Conservation (phyloP, 768 basidiomycete species). For the Trametes cubensis region DNA sequence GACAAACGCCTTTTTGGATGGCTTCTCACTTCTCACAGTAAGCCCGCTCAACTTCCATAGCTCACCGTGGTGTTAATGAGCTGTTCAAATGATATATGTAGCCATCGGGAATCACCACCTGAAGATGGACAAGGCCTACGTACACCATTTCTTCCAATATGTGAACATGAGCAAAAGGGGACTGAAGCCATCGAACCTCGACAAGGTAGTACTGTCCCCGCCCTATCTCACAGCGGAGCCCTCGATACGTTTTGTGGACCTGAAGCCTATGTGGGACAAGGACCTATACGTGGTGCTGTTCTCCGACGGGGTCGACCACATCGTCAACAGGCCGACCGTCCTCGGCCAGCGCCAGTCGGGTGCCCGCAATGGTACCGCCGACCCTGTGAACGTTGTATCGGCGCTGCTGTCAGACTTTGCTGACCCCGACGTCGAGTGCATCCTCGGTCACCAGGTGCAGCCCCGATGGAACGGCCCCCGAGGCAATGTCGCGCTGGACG, state of each 20-base stretch:
- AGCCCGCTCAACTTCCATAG: not conserved
- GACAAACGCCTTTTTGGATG: too few relatives aligned
- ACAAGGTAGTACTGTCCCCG: not conserved
- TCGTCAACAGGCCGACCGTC: not conserved
- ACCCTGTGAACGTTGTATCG: not conserved
- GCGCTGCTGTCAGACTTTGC: not conserved
- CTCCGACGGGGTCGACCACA: not conserved
- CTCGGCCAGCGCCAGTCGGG: not conserved
- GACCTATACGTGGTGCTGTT: not conserved
- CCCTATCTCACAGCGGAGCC: constrained; percentile 4
- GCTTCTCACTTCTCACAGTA: not conserved
- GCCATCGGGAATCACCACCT: constrained; percentile 4
- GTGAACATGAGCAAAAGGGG: not conserved
- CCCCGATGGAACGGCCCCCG: not conserved
- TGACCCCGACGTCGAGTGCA: not conserved
- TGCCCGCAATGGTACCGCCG: not conserved
- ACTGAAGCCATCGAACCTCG: not conserved
- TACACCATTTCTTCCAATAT: not conserved
- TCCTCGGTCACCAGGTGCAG: constrained; percentile 1
- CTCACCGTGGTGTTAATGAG: too few relatives aligned
- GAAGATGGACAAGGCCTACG: not conserved
- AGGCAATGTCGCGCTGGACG: not conserved
- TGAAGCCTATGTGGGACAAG: not conserved
- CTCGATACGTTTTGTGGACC: constrained; percentile 3
- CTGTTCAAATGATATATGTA: not conserved